phyloP scores from a whole-genome alignment of 2,329 filamentous ascomycete species.

The Sporothrix schenckii region DNA sequence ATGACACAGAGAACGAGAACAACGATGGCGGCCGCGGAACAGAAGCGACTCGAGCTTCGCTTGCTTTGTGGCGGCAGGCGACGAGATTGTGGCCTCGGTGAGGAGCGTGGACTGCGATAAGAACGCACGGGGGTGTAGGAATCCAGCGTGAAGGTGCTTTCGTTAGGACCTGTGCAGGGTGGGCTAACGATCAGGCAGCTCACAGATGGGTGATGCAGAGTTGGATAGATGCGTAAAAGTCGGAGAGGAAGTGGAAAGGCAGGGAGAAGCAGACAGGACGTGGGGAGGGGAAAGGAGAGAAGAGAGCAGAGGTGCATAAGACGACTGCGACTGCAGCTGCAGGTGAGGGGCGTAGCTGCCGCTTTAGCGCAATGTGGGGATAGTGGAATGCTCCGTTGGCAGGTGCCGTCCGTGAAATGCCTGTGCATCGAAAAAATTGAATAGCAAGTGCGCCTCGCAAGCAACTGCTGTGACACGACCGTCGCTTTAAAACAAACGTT shows the following conservation, averaged over 20 bases:
- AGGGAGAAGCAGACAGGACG: background rate
- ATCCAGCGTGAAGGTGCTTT: constrained; percentile 28
- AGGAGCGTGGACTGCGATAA: constrained; percentile 37
- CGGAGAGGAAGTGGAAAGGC: background rate
- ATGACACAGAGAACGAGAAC: constrained; percentile 60
- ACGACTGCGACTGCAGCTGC: background rate
- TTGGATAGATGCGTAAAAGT: background rate
- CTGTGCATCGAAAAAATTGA: background rate
- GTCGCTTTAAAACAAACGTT: background rate
- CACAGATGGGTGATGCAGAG: background rate
- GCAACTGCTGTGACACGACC: background rate
- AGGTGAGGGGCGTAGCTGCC: constrained; percentile 29
- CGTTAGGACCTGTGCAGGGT: background rate
- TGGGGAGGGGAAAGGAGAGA: background rate
- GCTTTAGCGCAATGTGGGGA: constrained; percentile 30
- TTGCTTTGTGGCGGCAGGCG: constrained; percentile 46
- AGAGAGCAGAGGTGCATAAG: background rate
- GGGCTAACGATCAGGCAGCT: background rate
- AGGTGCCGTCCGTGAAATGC: background rate
- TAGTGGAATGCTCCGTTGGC: constrained; percentile 5
- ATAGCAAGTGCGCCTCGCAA: constrained; percentile 1
- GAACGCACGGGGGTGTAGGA: constrained; percentile 40
- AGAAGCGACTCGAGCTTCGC: constrained; percentile 26
- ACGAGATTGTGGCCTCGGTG: constrained; percentile 36
- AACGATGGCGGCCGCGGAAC: constrained; percentile 52